Evolutionary conservation across 768 basidiomycete genomes (phyloP).

Genomic region (Lentinula raphanica): DNA sequence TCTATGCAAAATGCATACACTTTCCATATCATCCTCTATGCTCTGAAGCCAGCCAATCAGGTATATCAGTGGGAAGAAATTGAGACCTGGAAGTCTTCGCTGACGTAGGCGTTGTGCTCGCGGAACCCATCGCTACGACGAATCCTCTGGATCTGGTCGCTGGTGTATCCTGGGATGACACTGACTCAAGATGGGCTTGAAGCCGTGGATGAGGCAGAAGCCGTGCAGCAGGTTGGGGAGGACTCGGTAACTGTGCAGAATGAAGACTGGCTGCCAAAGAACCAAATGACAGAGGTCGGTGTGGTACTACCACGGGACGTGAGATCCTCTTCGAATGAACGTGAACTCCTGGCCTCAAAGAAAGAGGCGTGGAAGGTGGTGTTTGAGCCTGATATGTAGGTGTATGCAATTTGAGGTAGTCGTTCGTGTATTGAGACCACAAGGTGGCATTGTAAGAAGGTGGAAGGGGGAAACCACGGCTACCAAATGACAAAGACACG

Average conservation of each 20-base stretch:
- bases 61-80: conserved; percentile 2
- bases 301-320: not conserved
- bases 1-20: not conserved
- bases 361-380: conserved; percentile 4
- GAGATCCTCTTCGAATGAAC: not conserved
- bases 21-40: not conserved
- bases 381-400: not conserved
- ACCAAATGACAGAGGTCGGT: not conserved
- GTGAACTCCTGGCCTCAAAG: not conserved
- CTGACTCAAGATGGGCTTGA: not conserved
- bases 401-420: not conserved
- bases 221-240: not conserved
- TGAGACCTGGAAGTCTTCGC: conserved; percentile 1
- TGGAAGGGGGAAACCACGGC: not conserved
- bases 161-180: not conserved
- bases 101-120: not conserved
- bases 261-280: not conserved
- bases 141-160: not conserved
- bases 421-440: not conserved
- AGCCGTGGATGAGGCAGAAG: not conserved
- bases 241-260: not conserved
- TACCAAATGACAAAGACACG: not conserved
- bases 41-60: not conserved
- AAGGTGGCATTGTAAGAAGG: not conserved
- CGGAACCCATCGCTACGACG: not conserved